phyloP scores from a whole-genome alignment of 768 basidiomycete species.

The Boletus rubroflammeus region DNA sequence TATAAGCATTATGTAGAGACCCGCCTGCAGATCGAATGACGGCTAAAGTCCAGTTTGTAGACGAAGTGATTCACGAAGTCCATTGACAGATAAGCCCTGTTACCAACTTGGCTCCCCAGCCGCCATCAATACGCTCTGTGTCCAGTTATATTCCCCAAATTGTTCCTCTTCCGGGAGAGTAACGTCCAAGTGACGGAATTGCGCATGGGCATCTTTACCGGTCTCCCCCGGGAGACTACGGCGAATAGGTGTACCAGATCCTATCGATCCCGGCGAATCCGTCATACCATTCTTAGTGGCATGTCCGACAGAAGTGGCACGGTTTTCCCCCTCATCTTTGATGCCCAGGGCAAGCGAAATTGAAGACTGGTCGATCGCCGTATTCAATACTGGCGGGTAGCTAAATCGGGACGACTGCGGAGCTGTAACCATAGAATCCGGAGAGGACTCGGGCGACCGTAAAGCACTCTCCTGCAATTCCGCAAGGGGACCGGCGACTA shows the following conservation, averaged over 20 bases:
- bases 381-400: conserved; percentile 57
- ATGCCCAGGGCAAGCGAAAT: conserved; percentile 36
- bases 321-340: conserved; percentile 28
- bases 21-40: conserved; percentile 31
- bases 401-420: conserved; percentile 46
- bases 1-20: conserved; percentile 20
- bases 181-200: conserved; percentile 29
- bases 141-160: conserved; percentile 61
- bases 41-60: conserved; percentile 19
- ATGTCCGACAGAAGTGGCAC: conserved; percentile 8
- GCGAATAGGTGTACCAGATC: not conserved
- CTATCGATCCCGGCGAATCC: conserved; percentile 21
- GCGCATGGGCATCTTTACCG: conserved; percentile 17
- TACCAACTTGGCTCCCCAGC: conserved; percentile 48
- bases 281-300: conserved; percentile 7
- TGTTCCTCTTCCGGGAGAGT: conserved; percentile 37
- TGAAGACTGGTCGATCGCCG: conserved; percentile 56
- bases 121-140: conserved; percentile 67
- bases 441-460: conserved; percentile 32
- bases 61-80: conserved; percentile 6
- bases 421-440: conserved; percentile 52
- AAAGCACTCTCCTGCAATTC: conserved; percentile 18
- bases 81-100: conserved; percentile 8
- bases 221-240: conserved; percentile 20
- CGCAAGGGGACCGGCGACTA: conserved; percentile 6